Base-by-base conservation (phyloP, 192 early-diverging fungal genomes). In the Phlyctochytrium planicorne region DNA sequence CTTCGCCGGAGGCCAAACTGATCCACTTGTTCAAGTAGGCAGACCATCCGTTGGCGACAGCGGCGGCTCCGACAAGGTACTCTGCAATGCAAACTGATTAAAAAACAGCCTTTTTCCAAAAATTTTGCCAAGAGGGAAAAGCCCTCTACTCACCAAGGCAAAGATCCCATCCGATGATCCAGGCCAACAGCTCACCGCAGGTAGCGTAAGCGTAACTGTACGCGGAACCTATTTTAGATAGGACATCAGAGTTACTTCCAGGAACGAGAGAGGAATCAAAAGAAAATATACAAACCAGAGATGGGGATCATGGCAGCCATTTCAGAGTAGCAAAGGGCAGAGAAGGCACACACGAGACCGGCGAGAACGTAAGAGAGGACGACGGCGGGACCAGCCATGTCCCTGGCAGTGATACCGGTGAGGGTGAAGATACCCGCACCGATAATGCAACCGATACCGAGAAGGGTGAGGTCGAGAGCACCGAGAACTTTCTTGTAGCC, bases 101-200 rank as follows among this genome's bases (percentile, higher is more conserved):
- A n/a, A n/a, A n/a, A n/a, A n/a, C n/a, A n/a, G n/a, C n/a, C n/a
- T n/a, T n/a, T n/a, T n/a, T n/a, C n/a, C n/a, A n/a, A n/a, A n/a
- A n/a, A n/a, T n/a, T n/a, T n/a, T n/a, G n/a, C n/a, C n/a, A n/a
- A n/a, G n/a, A n/a, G n/a, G n/a, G n/a, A n/a, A n/a, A n/a, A n/a
- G n/a, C n/a, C n/a, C n/a, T n/a, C n/a, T n/a, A n/a, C n/a, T n/a
- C n/a, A n/a, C n/a, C n/a, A n/a, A 95, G 75, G 12, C 93, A 89
- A 35, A 95, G 75, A 76, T 93, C 90, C 94, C 94, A 96, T 16
- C 92, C 93, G 66, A 94, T 90, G 37, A 92, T 90, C 94, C 94
- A 96, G 1, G 88, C 93, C 23, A 92, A 64, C 24, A 94, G 72
- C 78, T 96, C 94, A 16, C 94, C 94, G 65, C 94, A 73, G 0